Percentiles rank a stretch among this genome's conserved stretches.
Conservation (phyloP, 1,284 basidiomycete species). For the Moesziomyces antarcticus region DNA sequence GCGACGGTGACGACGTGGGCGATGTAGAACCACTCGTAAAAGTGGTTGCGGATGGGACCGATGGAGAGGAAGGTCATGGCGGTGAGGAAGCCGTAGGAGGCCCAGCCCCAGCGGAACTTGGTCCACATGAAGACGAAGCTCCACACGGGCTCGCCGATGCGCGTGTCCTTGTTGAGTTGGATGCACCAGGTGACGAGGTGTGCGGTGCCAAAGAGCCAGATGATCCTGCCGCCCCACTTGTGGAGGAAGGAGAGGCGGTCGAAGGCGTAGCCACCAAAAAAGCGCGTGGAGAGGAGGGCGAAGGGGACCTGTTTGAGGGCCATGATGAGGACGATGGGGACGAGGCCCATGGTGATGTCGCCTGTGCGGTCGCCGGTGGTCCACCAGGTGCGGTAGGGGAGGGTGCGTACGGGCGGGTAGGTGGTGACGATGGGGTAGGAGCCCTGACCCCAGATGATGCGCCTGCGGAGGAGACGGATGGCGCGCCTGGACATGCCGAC, state of each 20-base stretch:
- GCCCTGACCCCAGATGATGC: conserved; percentile 61
- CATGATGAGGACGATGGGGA: conserved; percentile 80
- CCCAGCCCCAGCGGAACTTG: conserved; percentile 80
- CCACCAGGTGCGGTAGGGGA: conserved; percentile 80
- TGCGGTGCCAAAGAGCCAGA: conserved; percentile 77
- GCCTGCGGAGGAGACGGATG: conserved; percentile 19
- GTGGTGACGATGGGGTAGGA: conserved; percentile 52
- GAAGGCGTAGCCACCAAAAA: conserved; percentile 77
- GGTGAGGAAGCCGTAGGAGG: conserved; percentile 78
- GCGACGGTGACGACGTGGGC: conserved; percentile 73
- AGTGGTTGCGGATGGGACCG: conserved; percentile 74
- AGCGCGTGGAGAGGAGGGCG: conserved; percentile 79
- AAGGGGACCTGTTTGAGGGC: conserved; percentile 85
- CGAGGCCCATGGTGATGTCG: conserved; percentile 80
- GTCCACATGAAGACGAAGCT: conserved; percentile 76
- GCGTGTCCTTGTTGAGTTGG: conserved; percentile 73
- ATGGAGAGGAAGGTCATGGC: conserved; percentile 76
- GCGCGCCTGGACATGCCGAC: conserved; percentile 34
- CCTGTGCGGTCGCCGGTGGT: conserved; percentile 79
- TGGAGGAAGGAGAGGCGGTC: conserved; percentile 82
- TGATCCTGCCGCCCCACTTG: conserved; percentile 78
- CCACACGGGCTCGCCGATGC: conserved; percentile 73
- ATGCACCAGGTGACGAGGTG: conserved; percentile 82
- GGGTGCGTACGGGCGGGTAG: conserved; percentile 72
- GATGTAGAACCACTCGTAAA: conserved; percentile 82